Evolutionary conservation across 148 eudicot species (phyloP).

Genomic region (Spergularia marina): DNA sequence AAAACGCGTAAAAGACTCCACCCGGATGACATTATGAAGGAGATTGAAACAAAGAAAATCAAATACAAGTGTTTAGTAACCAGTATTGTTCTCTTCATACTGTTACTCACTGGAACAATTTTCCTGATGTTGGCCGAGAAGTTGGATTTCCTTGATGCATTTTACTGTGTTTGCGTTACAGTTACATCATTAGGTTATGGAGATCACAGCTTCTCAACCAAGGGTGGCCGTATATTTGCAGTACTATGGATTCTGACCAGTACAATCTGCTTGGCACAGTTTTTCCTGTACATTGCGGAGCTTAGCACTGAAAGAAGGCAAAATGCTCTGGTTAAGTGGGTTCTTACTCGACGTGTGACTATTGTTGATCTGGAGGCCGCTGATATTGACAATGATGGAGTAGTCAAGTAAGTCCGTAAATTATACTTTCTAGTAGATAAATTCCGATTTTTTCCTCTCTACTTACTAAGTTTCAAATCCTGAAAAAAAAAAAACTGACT

Average conservation of each 20-base stretch:
- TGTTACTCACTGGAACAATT: conserved; percentile 46
- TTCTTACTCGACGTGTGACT: conserved; percentile 56
- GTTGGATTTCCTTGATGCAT: conserved; percentile 57
- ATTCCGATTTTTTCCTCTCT: too few species aligned
- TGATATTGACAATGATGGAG: conserved; percentile 76
- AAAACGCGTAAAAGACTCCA: conserved; percentile 35
- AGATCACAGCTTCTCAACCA: conserved; percentile 68
- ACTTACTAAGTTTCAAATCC: too few species aligned
- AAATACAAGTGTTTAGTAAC: conserved; percentile 51
- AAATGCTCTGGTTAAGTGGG: conserved; percentile 47
- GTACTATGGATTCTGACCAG: conserved; percentile 75
- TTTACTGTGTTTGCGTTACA: conserved; percentile 82
- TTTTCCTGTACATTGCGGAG: conserved; percentile 78
- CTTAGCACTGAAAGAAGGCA: conserved; percentile 56
- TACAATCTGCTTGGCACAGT: conserved; percentile 67
- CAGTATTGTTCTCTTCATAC: conserved; percentile 31
- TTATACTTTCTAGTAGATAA: not conserved
- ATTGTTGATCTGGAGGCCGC: conserved; percentile 72
- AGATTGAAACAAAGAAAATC: conserved; percentile 43
- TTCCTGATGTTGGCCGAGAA: conserved; percentile 63
- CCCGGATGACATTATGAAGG: conserved; percentile 37
- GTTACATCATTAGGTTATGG: conserved; percentile 86
- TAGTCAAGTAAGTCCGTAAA: conserved; percentile 53
- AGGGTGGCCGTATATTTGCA: conserved; percentile 72
- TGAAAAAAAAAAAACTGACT: too few species aligned